Conservation (phyloP, 169 alveolate species). For the Plasmodium malariae region DNA sequence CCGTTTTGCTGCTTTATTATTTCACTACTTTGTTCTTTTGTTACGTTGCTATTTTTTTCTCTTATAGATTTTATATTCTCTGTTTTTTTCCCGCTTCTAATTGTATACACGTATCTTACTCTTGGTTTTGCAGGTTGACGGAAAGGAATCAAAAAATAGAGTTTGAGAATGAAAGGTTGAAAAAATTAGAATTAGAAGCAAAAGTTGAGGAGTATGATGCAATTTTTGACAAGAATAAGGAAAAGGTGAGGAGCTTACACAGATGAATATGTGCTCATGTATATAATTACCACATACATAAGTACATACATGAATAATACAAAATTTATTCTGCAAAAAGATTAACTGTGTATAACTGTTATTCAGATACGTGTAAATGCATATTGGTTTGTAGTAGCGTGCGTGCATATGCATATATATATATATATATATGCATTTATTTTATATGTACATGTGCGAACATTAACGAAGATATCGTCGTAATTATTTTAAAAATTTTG, state of each 20-base stretch:
- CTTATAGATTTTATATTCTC: no score
- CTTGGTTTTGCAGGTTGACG: conserved; percentile 22
- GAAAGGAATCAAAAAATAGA: conserved; percentile 64
- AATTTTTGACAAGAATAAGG: conserved; percentile 43
- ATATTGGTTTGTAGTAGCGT: no score
- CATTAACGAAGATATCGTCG: neutral
- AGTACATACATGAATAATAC: neutral
- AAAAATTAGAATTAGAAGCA: conserved; percentile 61
- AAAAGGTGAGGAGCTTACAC: conserved; percentile 30
- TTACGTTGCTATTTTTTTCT: no score
- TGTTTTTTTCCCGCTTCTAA: no score
- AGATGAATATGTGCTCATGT: neutral
- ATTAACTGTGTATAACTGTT: no score
- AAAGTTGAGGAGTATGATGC: conserved; percentile 66
- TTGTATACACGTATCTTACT: neutral
- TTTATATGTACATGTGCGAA: neutral
- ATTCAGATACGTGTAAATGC: no score
- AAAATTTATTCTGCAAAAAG: no score
- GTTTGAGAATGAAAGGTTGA: conserved; percentile 60
- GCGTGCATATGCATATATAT: neutral
- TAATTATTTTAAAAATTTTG: neutral
- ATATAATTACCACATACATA: neutral
- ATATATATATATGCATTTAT: neutral
- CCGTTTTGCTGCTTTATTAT: no score
- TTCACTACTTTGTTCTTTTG: no score